Evolutionary conservation across 2,329 filamentous ascomycete genomes (phyloP).

Genomic region (Colletotrichum cereale): DNA sequence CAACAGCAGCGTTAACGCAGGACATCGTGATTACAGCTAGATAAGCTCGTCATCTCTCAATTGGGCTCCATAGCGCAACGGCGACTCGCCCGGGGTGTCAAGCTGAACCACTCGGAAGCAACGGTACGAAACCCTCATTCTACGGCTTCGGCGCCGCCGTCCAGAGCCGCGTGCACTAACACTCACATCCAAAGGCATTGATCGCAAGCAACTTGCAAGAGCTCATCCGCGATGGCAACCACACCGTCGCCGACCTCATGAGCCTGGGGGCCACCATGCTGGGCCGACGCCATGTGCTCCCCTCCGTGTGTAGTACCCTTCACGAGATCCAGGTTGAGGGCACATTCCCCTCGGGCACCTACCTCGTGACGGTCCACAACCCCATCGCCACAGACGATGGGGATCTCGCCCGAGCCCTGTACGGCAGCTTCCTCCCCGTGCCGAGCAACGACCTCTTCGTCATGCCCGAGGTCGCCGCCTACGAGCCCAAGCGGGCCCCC

Average conservation of each 20-base stretch:
- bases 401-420: slow-evolving; percentile 86
- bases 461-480: slow-evolving; percentile 72
- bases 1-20: slow-evolving; percentile 38
- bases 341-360: slow-evolving; percentile 90
- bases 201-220: slow-evolving; percentile 94
- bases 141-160: not conserved
- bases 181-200: slow-evolving; percentile 66
- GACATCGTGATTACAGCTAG: slow-evolving; percentile 70
- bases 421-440: slow-evolving; percentile 90
- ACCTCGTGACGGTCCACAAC: slow-evolving; percentile 93
- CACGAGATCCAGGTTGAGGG: slow-evolving; percentile 93
- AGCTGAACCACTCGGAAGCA: slow-evolving; percentile 91
- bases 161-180: slow-evolving; percentile 25
- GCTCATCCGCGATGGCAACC: slow-evolving; percentile 95
- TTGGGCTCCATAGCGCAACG: slow-evolving; percentile 89
- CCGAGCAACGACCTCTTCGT: slow-evolving; percentile 78
- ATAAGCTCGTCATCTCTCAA: slow-evolving; percentile 95
- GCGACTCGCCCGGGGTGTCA: slow-evolving; percentile 87
- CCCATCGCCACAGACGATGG: slow-evolving; percentile 90
- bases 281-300: slow-evolving; percentile 90
- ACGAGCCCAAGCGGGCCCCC: slow-evolving; percentile 76
- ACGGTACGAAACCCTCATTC: slow-evolving; percentile 64
- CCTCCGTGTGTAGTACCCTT: slow-evolving; percentile 83
- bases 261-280: slow-evolving; percentile 90
- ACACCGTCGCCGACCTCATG: slow-evolving; percentile 95